Base-by-base conservation (phyloP, 2,329 filamentous ascomycete genomes). In the Aureobasidium musti region DNA sequence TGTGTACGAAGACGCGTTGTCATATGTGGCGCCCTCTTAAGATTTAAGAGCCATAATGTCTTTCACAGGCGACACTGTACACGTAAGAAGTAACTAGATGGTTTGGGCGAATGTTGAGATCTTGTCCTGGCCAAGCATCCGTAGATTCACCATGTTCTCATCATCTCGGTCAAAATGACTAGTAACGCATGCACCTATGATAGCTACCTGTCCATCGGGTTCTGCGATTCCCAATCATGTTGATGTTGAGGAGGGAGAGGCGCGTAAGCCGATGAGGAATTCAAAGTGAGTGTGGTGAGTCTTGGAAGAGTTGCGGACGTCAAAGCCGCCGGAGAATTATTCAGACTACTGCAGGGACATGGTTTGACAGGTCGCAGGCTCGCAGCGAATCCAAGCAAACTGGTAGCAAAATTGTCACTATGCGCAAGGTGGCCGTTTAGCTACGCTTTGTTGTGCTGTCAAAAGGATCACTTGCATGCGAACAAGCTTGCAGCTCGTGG, bases 401-500 rank as follows among this genome's bases (percentile, higher is more conserved):
- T 39, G 33, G 19, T 8, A 43, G 26, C 54, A n/a, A 59, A 21
- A 21, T 19, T 59, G 43, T 41, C 33, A 6, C 39, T 45, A 11
- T 19, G 30, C 39, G 54, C 39, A 59, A 33, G 26, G 54, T 45
- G 6, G 10, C 39, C 26, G 21, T 43, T 33, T 30, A 6, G 39
- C 37, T 39, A 33, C 28, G 35, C 53, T 33, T 39, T 28, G n/a
- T 41, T 41, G 21, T 43, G 17, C 2, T 23, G 37, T n/a, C 19
- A n/a, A 43, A n/a, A 43, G 17, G 39, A 59, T 45, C 17, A 59
- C 39, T 45, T 59, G 54, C 35, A 45, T 59, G 10, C 13, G 26
- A 43, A 45, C 50, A 39, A 45, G 26, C 37, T 59, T 59, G 54
- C 54, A 45, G 53, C 35, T 57, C 35, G 13, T 57, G 21, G 35